A percentile compares a stretch with the other conserved stretches of the same genome.
Conservation (phyloP, 2,329 filamentous ascomycete genomes). For the Cryphonectria naterciae region DNA sequence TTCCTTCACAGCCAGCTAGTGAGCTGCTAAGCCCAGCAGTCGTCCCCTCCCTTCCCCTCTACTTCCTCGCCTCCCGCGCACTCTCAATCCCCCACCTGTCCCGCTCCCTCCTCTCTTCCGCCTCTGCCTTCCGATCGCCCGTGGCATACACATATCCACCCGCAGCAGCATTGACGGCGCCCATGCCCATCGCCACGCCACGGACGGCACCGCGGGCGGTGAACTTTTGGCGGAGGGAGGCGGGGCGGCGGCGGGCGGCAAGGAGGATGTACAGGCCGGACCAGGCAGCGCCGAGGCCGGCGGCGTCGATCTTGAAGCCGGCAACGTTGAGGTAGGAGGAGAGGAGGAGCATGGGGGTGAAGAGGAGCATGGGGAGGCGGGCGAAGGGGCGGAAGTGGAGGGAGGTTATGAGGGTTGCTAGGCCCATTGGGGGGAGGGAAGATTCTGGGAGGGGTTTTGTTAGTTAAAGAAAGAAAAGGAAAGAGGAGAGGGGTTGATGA, state of each 20-base stretch:
- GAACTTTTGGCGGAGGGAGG: conserved; percentile 42
- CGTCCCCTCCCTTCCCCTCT: not conserved
- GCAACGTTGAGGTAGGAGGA: conserved; percentile 63
- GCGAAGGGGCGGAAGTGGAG: conserved; percentile 60
- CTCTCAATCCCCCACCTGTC: conserved; percentile 54
- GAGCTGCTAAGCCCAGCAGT: not conserved
- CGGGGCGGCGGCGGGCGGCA: conserved; percentile 51
- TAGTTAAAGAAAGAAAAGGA: not conserved
- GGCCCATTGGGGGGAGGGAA: conserved; percentile 57
- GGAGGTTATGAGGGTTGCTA: conserved; percentile 60
- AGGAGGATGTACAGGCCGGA: conserved; percentile 62
- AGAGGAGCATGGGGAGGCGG: conserved; percentile 50
- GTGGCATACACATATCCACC: conserved; percentile 57
- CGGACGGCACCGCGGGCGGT: conserved; percentile 55
- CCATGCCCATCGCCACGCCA: conserved; percentile 54
- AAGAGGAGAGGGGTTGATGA: not conserved
- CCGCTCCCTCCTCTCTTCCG: conserved; percentile 50
- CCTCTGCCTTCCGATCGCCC: conserved; percentile 56
- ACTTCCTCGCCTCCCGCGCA: conserved; percentile 16
- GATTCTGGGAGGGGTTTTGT: conserved; percentile 45
- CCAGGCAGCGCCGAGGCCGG: conserved; percentile 59
- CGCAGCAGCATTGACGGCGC: conserved; percentile 51
- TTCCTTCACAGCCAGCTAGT: not conserved
- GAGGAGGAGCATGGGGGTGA: conserved; percentile 59
- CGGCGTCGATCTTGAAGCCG: conserved; percentile 60